phyloP scores from a whole-genome alignment of 1,139 yeast species.

The Saccharomyces hybrid region DNA sequence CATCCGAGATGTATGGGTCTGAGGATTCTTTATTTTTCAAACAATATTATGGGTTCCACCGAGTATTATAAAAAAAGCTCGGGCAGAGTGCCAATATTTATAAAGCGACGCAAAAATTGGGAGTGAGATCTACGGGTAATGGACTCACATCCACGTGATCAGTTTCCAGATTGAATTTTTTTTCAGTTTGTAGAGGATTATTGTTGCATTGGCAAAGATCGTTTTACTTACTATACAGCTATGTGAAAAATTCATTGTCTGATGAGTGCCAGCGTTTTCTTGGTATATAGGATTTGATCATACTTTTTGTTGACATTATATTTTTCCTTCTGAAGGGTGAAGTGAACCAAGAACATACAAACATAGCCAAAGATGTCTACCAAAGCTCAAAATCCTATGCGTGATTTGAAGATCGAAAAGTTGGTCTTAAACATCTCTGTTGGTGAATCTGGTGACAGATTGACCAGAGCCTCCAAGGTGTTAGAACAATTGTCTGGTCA shows the following conservation, averaged over 20 bases:
- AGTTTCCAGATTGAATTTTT: not conserved
- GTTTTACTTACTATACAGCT: not conserved
- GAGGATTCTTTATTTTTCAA: too few species aligned
- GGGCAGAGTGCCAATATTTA: not conserved
- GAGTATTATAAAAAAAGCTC: too few species aligned
- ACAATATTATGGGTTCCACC: too few species aligned
- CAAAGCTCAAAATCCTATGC: conserved; percentile 50
- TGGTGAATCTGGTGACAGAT: too few species aligned
- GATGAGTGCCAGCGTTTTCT: not conserved
- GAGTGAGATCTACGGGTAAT: not conserved
- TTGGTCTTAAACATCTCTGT: too few species aligned
- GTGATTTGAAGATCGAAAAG: too few species aligned
- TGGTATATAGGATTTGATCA: not conserved
- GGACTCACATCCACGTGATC: not conserved
- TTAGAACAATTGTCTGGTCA: too few species aligned
- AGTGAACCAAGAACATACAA: too few species aligned
- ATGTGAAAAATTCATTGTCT: not conserved
- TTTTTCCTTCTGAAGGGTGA: not conserved
- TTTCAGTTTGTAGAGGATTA: not conserved
- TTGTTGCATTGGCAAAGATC: not conserved
- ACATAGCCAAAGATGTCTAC: conserved; percentile 36
- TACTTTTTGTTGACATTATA: not conserved
- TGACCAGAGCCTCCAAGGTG: too few species aligned
- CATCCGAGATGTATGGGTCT: not conserved
- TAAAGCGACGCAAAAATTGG: not conserved